A percentile compares a stretch with the other conserved stretches of the same genome.
These are phyloP conservation scores for Hypoxylon sp. DNA, from an alignment of 2,329 filamentous ascomycete genomes.

Conservation along the genomic window DNA sequence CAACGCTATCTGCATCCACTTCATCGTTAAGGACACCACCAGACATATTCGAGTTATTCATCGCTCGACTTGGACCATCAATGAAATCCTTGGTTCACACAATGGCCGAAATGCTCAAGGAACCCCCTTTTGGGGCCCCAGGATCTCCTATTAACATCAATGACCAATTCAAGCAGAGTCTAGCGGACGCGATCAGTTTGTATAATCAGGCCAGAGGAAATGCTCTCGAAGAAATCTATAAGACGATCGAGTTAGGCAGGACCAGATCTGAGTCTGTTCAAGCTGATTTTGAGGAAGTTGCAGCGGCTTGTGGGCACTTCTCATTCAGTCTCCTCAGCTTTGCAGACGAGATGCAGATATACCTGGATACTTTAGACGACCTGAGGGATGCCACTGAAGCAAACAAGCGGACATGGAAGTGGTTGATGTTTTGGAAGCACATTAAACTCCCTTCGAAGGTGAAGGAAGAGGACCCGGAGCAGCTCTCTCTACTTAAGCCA, in stretches of 20 bases:
- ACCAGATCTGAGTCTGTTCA: slow-evolving; percentile 80
- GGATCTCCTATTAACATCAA: slow-evolving; percentile 81
- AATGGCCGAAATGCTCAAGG: slow-evolving; percentile 87
- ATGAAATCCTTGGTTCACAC: slow-evolving; percentile 98
- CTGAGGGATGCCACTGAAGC: slow-evolving; percentile 79
- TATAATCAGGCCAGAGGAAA: slow-evolving; percentile 83
- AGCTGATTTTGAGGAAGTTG: slow-evolving; percentile 96
- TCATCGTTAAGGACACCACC: slow-evolving; percentile 72
- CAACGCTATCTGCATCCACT: slow-evolving; percentile 42
- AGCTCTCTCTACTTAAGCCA: slow-evolving; percentile 59
- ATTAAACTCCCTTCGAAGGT: slow-evolving; percentile 53
- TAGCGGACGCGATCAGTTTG: slow-evolving; percentile 83
- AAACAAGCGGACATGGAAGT: slow-evolving; percentile 80
- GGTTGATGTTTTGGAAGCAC: slow-evolving; percentile 82
- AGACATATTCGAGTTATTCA: slow-evolving; percentile 94
- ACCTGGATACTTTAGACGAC: slow-evolving; percentile 87
- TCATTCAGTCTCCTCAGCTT: slow-evolving; percentile 93
- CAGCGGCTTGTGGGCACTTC: slow-evolving; percentile 97
- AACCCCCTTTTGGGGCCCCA: slow-evolving; percentile 83
- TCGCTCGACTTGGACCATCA: slow-evolving; percentile 87
- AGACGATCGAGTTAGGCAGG: slow-evolving; percentile 79
- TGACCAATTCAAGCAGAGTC: slow-evolving; percentile 83
- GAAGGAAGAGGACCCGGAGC: slow-evolving; percentile 60
- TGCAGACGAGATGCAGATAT: slow-evolving; percentile 87
- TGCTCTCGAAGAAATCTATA: slow-evolving; percentile 85